Evolutionary conservation across 495 filamentous ascomycete species (phyloP).

Genomic region (Chlorociboria aeruginascens): DNA sequence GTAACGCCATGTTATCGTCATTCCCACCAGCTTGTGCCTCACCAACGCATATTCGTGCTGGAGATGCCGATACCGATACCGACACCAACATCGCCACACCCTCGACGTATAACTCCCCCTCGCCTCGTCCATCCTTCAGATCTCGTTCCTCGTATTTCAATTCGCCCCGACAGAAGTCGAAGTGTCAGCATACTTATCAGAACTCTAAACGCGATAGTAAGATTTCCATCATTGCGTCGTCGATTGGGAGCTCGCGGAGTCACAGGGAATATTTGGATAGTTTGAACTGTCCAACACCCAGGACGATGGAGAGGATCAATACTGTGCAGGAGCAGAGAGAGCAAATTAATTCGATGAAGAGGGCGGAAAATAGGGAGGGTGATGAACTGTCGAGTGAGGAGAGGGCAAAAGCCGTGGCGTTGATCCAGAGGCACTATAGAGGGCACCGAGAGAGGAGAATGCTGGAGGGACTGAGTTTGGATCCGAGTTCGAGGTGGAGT

Average conservation of each 20-base stretch:
- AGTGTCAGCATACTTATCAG: no score
- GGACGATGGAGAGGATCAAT: constrained; percentile 31
- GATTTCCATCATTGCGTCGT: constrained; percentile 6
- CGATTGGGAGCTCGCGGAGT: neutral
- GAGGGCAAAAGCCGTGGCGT: constrained; percentile 12
- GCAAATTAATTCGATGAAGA: constrained; percentile 23
- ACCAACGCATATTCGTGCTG: no score
- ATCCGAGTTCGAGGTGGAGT: constrained; percentile 56
- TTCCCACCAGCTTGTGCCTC: no score
- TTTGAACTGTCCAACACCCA: constrained; percentile 30
- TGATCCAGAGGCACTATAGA: constrained; percentile 20
- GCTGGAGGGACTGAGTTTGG: constrained; percentile 33
- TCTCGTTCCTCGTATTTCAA: no score
- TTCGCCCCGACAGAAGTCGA: no score
- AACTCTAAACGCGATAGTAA: constrained; percentile 1
- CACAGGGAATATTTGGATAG: constrained; percentile 35
- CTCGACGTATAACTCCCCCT: no score
- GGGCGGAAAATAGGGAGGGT: neutral
- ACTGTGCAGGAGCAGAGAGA: constrained; percentile 34
- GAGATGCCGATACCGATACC: no score
- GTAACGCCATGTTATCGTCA: no score
- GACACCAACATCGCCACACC: no score
- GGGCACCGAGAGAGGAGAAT: constrained; percentile 18
- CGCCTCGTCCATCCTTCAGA: no score
- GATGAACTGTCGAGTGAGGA: neutral